Base-by-base conservation (phyloP, 2,329 filamentous ascomycete species). In the Immersiporthe knoxdaviesiana region DNA sequence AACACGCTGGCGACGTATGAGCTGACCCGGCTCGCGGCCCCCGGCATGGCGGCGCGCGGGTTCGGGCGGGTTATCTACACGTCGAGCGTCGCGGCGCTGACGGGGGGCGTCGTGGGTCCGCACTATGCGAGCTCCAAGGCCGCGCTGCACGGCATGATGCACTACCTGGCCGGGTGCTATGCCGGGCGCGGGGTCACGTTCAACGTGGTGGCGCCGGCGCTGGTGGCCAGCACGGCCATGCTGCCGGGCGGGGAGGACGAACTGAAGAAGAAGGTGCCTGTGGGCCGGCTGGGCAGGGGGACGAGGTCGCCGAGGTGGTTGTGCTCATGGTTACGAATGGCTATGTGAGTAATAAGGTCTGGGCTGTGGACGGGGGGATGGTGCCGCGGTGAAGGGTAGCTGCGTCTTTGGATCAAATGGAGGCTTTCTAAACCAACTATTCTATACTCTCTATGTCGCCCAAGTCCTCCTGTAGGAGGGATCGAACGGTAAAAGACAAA, bases 141-240 rank as follows among this genome's bases (percentile, higher is more conserved):
- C 27, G 69, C 66, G 6, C 63, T 71, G 60, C 69, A 69, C 30
- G 66, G 66, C 5, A 63, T 66, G 66, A 39, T 69, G 44, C 63
- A 62, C 52, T 69, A 30, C 5, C 59, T 66, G 7, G 54, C 63
- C 1, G 35, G 30, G 12, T 3, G 52, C 39, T 65, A 66, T 12
- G 67, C 63, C 6, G 35, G n/a, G 7, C 18, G 50, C 5, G 69
- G 69, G 14, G 58, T 71, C 11, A 71, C 67, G 32, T 32, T 68
- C 27, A 69, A 68, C n/a, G 69, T 32, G 52, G 63, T 71, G 39
- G 69, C 63, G 60, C 66, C 69, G 24, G 66, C 69, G 52, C 66
- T 68, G 18, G 52, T 68, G 32, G 66, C n/a, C 52, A 59, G 54
- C 1, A 70, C 69, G 35, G 47, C 63, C 14, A 70, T 68, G 69